phyloP scores from a whole-genome alignment of 805 yeast species.

The Lipomyces oligophaga region DNA sequence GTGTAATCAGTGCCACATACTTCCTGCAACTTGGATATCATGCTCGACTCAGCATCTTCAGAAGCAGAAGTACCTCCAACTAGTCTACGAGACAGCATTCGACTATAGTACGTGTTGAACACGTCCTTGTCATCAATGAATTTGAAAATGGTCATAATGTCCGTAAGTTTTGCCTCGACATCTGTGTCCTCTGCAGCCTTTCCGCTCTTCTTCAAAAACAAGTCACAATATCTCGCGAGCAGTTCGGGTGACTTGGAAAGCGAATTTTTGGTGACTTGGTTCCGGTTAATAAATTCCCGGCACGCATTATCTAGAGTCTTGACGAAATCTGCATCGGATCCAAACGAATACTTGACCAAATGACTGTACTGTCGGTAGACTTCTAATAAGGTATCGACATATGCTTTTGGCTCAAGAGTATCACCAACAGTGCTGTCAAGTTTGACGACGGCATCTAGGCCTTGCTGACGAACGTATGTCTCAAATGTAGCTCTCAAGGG shows the following conservation, averaged over 20 bases:
- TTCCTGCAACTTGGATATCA: constrained; percentile 80
- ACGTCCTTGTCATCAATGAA: constrained; percentile 92
- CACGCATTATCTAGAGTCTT: constrained; percentile 90
- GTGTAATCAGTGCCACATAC: constrained; percentile 92
- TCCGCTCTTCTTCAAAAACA: constrained; percentile 69
- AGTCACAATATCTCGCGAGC: constrained; percentile 84
- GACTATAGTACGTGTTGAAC: constrained; percentile 87
- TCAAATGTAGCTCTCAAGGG: constrained; percentile 74
- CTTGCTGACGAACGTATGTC: constrained; percentile 64
- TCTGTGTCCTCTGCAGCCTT: constrained; percentile 62
- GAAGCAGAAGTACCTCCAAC: constrained; percentile 82
- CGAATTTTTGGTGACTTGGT: constrained; percentile 57
- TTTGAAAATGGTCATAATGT: constrained; percentile 80
- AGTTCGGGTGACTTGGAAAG: constrained; percentile 85
- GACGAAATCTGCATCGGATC: constrained; percentile 69
- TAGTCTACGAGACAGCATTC: constrained; percentile 81
- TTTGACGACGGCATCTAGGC: constrained; percentile 57
- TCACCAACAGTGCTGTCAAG: constrained; percentile 41
- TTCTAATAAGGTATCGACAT: constrained; percentile 69
- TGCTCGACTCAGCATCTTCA: constrained; percentile 76
- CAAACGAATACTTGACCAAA: constrained; percentile 64
- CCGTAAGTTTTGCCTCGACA: constrained; percentile 67
- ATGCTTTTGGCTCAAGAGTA: constrained; percentile 65
- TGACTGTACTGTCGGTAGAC: constrained; percentile 65
- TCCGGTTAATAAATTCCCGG: constrained; percentile 73